Base-by-base conservation (phyloP, 129 eudicot genomes). In the Escallonia herrerae region DNA sequence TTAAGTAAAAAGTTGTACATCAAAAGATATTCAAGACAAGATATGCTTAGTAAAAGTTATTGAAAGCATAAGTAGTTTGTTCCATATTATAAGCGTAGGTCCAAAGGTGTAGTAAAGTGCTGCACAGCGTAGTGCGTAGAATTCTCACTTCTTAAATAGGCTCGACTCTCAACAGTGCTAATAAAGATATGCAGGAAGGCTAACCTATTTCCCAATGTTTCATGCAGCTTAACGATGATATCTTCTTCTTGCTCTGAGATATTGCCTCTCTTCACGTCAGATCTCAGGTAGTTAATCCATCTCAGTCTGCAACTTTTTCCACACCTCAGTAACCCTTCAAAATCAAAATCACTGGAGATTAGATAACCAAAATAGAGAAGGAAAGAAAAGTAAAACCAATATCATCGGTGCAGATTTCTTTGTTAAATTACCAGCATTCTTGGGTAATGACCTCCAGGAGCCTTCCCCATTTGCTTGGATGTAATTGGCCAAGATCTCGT, bases 271-370 rank as follows among this genome's bases (percentile, higher is more conserved):
- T 82, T 91, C 75, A 91, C 43, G 40, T 88, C 96, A 2, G 81
- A 72, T 72, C 94, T 83, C 60, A 93, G 68, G 74, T 93, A 93
- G 42, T 93, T 93, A 4, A 93, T 86, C 98, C 98, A 87, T 66
- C 98, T 68, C 60, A 91, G 64, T 60, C 97, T 74, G 68, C 97
- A 91, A 73, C 96, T 91, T 74, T 91, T 87, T 41, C 97, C 97
- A 14, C 98, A 91, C 73, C 98, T 83, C 46, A 81, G 65, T 37
- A 91, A 72, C 9, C 98, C 97, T 89, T 22, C 33, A 22, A 22
- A 22, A 22, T 22, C 33, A 22, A 22, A 22, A 22, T 22, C 33
- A 22, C 33, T 22, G 0, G 1, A 22, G 33, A 22, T 22, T 22
- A 22, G 33, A 22, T n/a, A n/a, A n/a, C n/a, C n/a, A 1, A 22